These are phyloP conservation scores for Lachancea nothofagi DNA, from an alignment of 805 yeast genomes.

Conservation along the genomic window DNA sequence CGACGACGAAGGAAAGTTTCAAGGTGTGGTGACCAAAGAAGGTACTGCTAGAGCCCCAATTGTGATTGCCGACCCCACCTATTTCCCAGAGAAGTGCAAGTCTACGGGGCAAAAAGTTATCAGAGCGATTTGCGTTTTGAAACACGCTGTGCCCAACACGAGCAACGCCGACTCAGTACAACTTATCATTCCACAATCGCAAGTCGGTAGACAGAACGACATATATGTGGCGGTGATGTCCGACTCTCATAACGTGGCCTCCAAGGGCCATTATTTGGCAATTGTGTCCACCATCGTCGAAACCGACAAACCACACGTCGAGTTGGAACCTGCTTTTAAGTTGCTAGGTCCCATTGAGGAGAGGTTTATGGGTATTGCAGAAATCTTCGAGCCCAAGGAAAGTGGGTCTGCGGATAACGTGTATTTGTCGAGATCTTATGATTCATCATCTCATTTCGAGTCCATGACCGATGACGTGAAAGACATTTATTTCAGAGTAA, in stretches of 20 bases:
- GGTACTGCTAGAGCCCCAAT: conserved; percentile 89
- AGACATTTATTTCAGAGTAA: conserved; percentile 85
- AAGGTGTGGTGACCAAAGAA: conserved; percentile 86
- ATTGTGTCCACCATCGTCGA: conserved; percentile 92
- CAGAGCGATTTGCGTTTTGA: conserved; percentile 67
- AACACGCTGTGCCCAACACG: conserved; percentile 84
- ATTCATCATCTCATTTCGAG: conserved; percentile 93
- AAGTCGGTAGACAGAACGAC: conserved; percentile 86
- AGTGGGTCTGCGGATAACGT: conserved; percentile 80
- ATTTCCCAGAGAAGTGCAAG: conserved; percentile 63
- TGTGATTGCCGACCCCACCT: conserved; percentile 96
- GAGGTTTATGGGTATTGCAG: conserved; percentile 91
- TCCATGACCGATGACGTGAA: conserved; percentile 94
- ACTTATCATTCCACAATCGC: conserved; percentile 94
- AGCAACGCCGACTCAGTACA: conserved; percentile 83
- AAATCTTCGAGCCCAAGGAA: conserved; percentile 76
- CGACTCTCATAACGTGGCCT: conserved; percentile 81
- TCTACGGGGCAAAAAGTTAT: conserved; percentile 35
- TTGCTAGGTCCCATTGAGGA: conserved; percentile 74
- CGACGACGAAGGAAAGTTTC: conserved; percentile 61
- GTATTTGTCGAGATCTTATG: conserved; percentile 83
- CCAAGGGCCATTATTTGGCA: conserved; percentile 85
- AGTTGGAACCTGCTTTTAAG: conserved; percentile 90
- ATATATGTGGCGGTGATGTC: conserved; percentile 90
- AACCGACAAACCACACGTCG: conserved; percentile 87